These are phyloP conservation scores for Mucor lusitanicus DNA, from an alignment of 371 early-diverging fungal genomes.

Conservation along the genomic window DNA sequence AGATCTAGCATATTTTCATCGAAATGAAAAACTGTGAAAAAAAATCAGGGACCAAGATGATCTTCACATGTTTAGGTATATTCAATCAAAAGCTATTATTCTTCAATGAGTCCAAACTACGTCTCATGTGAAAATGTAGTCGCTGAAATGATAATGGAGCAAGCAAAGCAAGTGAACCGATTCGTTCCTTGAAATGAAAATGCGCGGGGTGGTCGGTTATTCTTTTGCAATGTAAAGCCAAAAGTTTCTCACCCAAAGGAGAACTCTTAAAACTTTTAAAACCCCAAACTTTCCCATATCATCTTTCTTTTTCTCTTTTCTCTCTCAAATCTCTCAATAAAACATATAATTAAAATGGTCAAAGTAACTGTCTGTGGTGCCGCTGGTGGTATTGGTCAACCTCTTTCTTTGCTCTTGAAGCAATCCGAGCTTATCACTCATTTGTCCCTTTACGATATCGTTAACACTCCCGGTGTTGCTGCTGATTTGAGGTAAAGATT, in stretches of 20 bases:
- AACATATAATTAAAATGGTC: conserved; percentile 38
- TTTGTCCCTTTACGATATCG: conserved; percentile 76
- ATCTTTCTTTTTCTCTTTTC: conserved; percentile 21
- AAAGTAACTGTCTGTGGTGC: conserved; percentile 85
- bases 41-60: background rate
- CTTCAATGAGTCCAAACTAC: background rate
- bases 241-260: background rate
- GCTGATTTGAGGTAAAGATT: conserved; percentile 64
- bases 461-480: conserved; percentile 76
- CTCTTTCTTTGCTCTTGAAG: conserved; percentile 86
- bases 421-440: conserved; percentile 66
- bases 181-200: conserved; percentile 7
- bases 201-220: conserved; percentile 4
- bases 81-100: background rate
- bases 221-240: background rate
- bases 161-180: background rate
- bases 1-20: background rate
- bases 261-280: conserved; percentile 6
- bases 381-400: conserved; percentile 94
- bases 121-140: background rate
- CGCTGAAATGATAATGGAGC: background rate
- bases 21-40: background rate
- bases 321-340: conserved; percentile 16
- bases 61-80: conserved; percentile 5
- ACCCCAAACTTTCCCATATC: conserved; percentile 16